Evolutionary conservation across 208 protist genomes (phyloP).

Genomic region (Trypanosoma vivax): DNA sequence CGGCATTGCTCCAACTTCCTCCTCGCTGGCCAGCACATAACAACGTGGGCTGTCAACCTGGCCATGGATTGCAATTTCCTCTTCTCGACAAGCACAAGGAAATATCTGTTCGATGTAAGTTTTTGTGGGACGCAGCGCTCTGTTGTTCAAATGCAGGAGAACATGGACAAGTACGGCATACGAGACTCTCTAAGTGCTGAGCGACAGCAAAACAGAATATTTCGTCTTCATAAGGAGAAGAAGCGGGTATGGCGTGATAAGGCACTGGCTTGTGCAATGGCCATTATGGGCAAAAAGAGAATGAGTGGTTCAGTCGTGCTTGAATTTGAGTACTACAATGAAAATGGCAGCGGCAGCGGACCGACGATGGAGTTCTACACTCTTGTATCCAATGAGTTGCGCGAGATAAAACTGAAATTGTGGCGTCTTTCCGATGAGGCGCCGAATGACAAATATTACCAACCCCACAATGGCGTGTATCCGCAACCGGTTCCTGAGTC

Average conservation of each 20-base stretch:
- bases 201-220: conserved; percentile 13
- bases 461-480: conserved; percentile 50
- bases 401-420: conserved; percentile 42
- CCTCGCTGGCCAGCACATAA: conserved; percentile 64
- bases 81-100: conserved; percentile 59
- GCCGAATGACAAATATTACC: conserved; percentile 42
- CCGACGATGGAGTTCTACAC: conserved; percentile 90
- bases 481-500: conserved; percentile 32
- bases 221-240: conserved; percentile 30
- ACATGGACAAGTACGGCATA: conserved; percentile 25
- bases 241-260: conserved; percentile 47
- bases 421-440: conserved; percentile 51
- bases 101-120: conserved; percentile 73
- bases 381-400: conserved; percentile 62
- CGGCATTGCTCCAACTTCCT: conserved; percentile 69
- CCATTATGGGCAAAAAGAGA: conserved; percentile 35
- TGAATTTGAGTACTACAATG: conserved; percentile 88
- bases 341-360: conserved; percentile 82
- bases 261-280: conserved; percentile 56
- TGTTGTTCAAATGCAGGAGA: conserved; percentile 49
- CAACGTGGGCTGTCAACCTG: conserved; percentile 74
- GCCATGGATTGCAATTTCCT: conserved; percentile 79
- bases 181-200: conserved; percentile 13
- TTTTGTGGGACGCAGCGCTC: conserved; percentile 65
- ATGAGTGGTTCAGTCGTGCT: conserved; percentile 36